Evolutionary conservation across 2,329 filamentous ascomycete genomes (phyloP).

Genomic region (Sarocladium kiliense): DNA sequence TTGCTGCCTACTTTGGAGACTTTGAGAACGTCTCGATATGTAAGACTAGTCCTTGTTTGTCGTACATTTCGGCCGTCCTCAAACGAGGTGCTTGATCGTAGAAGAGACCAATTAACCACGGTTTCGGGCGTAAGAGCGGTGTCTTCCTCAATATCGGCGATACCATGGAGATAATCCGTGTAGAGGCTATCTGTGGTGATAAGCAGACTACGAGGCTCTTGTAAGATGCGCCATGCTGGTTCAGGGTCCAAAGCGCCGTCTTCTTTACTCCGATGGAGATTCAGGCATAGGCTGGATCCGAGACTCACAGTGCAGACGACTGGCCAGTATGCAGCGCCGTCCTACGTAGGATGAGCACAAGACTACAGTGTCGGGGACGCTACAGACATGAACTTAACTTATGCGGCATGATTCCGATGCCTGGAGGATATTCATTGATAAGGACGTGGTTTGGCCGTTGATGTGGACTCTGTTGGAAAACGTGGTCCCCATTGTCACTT

Average conservation of each 20-base stretch:
- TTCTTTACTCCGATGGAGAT: slow-evolving; percentile 63
- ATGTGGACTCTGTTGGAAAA: slow-evolving; percentile 66
- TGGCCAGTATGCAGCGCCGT: slow-evolving; percentile 80
- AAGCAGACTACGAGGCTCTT: slow-evolving; percentile 78
- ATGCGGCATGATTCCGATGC: slow-evolving; percentile 94
- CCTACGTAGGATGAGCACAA: slow-evolving; percentile 31
- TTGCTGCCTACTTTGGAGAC: slow-evolving; percentile 70
- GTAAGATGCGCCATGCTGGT: slow-evolving; percentile 59
- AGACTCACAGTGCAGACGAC: slow-evolving; percentile 90
- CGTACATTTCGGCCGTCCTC: slow-evolving; percentile 51
- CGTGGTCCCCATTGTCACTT: slow-evolving; percentile 23
- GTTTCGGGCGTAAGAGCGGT: slow-evolving; percentile 54
- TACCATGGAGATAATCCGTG: slow-evolving; percentile 68
- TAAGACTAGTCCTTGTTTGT: slow-evolving; percentile 63
- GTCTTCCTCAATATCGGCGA: slow-evolving; percentile 62
- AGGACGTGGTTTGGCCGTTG: slow-evolving; percentile 80
- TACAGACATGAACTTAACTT: slow-evolving; percentile 41
- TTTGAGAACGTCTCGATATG: slow-evolving; percentile 80
- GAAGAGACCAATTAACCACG: slow-evolving; percentile 67
- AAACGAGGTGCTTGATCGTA: slow-evolving; percentile 45
- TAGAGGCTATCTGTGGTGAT: slow-evolving; percentile 68
- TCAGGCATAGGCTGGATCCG: slow-evolving; percentile 70
- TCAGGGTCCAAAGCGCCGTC: slow-evolving; percentile 51
- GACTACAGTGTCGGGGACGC: neutral
- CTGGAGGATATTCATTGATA: slow-evolving; percentile 85